Evolutionary conservation across 2,329 filamentous ascomycete species (phyloP).

Genomic region (Dothistroma septosporum): DNA sequence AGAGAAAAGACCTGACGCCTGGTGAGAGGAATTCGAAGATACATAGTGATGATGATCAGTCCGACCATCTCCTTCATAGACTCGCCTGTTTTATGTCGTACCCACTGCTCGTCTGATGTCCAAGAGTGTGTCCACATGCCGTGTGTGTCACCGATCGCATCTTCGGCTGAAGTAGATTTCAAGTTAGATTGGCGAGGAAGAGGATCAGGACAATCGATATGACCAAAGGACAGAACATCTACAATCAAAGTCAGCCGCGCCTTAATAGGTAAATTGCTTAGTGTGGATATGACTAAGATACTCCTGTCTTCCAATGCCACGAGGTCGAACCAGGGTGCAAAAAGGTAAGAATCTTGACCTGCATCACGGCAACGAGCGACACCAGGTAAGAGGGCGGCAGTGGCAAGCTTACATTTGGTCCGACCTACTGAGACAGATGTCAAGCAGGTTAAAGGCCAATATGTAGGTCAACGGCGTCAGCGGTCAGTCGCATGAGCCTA

Average conservation of each 20-base stretch:
- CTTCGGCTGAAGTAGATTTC: too few relatives aligned
- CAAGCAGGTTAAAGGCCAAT: background rate
- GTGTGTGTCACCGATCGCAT: too few relatives aligned
- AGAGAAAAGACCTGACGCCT: too few relatives aligned
- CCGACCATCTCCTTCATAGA: too few relatives aligned
- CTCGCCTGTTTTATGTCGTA: too few relatives aligned
- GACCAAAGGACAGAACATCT: too few relatives aligned
- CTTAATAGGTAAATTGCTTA: background rate
- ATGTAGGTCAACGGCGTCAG: background rate
- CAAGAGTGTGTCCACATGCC: too few relatives aligned
- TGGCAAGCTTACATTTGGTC: background rate
- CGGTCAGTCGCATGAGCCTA: background rate
- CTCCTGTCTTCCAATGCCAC: background rate
- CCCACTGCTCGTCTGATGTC: too few relatives aligned
- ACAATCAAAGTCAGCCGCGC: background rate
- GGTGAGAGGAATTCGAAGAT: too few relatives aligned
- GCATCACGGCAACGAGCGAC: background rate
- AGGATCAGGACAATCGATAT: background rate
- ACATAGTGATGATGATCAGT: too few relatives aligned
- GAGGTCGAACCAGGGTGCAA: background rate
- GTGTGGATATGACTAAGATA: background rate
- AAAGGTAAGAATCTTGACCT: background rate
- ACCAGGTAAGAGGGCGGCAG: background rate
- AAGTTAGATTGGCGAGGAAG: background rate
- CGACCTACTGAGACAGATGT: background rate